Evolutionary conservation across 2,329 filamentous ascomycete species (phyloP).

Genomic region (Orbilia javanica): DNA sequence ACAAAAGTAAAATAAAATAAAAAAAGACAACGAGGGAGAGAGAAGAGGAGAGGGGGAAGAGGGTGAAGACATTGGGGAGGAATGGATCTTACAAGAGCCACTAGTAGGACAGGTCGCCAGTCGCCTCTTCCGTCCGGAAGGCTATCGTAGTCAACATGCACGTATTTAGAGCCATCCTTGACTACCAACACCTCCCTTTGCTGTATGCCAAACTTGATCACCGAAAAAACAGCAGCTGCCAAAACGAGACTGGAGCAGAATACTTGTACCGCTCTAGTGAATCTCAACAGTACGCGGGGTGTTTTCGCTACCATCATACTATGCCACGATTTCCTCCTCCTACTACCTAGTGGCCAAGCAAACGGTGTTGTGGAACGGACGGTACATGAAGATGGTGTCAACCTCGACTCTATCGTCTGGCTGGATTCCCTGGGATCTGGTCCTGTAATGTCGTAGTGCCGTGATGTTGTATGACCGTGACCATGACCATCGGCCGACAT

Average conservation of each 20-base stretch:
- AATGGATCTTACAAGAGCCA: conserved; percentile 43
- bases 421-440: conserved; percentile 51
- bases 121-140: conserved; percentile 56
- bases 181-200: conserved; percentile 51
- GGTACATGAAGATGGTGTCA: conserved; percentile 58
- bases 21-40: not conserved
- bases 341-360: conserved; percentile 54
- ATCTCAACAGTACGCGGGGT: conserved; percentile 48
- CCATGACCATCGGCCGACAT: conserved; percentile 55
- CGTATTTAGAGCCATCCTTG: conserved; percentile 37
- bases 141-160: conserved; percentile 54
- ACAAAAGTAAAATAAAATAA: conserved; percentile 5
- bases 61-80: not conserved
- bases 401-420: conserved; percentile 50
- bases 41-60: not conserved
- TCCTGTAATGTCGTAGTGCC: conserved; percentile 34
- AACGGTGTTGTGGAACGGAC: conserved; percentile 54
- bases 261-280: conserved; percentile 41
- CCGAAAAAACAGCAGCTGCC: conserved; percentile 57
- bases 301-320: conserved; percentile 54
- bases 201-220: conserved; percentile 55
- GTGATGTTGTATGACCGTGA: conserved; percentile 46
- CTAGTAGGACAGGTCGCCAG: conserved; percentile 53
- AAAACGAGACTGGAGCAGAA: conserved; percentile 58
- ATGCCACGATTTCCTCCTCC: conserved; percentile 38